Evolutionary conservation across 2,329 filamentous ascomycete species (phyloP).

Genomic region (Sphaerulina populicola): DNA sequence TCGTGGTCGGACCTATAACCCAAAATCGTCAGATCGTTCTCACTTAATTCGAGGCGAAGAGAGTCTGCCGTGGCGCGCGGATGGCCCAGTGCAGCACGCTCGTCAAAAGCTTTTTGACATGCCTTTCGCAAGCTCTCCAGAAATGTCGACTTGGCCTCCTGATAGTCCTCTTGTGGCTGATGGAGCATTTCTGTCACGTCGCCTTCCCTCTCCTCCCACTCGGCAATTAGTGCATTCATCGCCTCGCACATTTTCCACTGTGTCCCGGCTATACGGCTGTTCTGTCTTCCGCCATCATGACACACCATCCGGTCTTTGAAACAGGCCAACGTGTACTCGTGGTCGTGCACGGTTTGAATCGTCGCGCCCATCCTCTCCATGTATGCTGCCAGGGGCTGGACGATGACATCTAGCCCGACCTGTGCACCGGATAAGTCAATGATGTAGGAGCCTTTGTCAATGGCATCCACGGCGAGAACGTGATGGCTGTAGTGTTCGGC

Average conservation of each 20-base stretch:
- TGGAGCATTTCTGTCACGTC: neutral
- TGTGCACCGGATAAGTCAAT: constrained; percentile 1
- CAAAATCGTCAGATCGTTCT: neutral
- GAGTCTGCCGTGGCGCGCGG: neutral
- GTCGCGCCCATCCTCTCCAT: neutral
- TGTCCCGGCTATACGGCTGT: neutral
- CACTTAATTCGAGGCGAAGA: neutral
- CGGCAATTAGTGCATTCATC: neutral
- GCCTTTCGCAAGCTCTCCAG: neutral
- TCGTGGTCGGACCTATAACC: neutral
- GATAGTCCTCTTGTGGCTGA: neutral
- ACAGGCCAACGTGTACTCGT: neutral
- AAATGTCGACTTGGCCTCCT: neutral
- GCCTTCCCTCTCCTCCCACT: neutral
- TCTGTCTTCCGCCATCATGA: neutral
- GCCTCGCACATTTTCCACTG: neutral
- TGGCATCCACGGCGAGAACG: neutral
- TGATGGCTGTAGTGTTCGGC: neutral
- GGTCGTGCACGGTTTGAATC: neutral
- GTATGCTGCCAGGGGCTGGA: neutral
- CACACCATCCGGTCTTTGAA: neutral
- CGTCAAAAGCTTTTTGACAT: neutral
- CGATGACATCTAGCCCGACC: neutral
- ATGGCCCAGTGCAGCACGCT: neutral
- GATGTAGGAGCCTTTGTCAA: neutral